Conservation (phyloP, 2,329 filamentous ascomycete genomes). For the Camptophora hylomeconis region DNA sequence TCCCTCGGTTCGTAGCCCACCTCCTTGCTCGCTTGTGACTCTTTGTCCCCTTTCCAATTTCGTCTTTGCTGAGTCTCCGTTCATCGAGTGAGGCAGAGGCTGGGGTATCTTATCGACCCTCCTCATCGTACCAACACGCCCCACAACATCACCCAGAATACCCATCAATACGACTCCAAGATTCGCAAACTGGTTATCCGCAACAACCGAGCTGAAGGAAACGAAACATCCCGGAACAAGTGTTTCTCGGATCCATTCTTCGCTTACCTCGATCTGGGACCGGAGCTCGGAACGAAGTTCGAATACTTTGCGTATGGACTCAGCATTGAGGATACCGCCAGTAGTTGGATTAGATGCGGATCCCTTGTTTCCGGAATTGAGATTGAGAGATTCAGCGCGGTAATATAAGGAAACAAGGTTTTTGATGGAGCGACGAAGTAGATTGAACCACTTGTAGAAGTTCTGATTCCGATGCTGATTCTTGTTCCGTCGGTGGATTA, state of each 20-base stretch:
- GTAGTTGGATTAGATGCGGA: no score
- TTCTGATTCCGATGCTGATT: constrained; percentile 74
- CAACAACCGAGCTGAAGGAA: constrained; percentile 54
- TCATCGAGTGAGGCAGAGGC: neutral
- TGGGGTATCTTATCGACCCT: constrained; percentile 19
- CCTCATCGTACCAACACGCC: constrained; percentile 22
- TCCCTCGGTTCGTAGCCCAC: constrained; percentile 4
- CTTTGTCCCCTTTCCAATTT: constrained; percentile 5
- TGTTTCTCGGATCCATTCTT: constrained; percentile 27
- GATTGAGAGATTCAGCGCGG: no score
- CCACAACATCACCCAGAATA: constrained; percentile 45
- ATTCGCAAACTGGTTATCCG: constrained; percentile 59
- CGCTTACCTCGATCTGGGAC: constrained; percentile 20
- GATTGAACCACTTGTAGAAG: constrained; percentile 68
- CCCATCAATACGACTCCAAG: constrained; percentile 58
- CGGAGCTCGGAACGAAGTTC: constrained; percentile 25
- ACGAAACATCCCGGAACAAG: constrained; percentile 31
- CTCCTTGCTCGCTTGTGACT: constrained; percentile 1
- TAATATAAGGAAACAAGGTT: no score
- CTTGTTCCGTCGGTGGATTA: constrained; percentile 70
- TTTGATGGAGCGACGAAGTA: constrained; percentile 62
- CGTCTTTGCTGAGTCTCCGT: constrained; percentile 2
- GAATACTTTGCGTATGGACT: constrained; percentile 27
- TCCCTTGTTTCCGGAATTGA: no score
- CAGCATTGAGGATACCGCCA: constrained; percentile 1